Conservation (phyloP, 352 stramenopile genomes). For the Phytophthora pluvialis region DNA sequence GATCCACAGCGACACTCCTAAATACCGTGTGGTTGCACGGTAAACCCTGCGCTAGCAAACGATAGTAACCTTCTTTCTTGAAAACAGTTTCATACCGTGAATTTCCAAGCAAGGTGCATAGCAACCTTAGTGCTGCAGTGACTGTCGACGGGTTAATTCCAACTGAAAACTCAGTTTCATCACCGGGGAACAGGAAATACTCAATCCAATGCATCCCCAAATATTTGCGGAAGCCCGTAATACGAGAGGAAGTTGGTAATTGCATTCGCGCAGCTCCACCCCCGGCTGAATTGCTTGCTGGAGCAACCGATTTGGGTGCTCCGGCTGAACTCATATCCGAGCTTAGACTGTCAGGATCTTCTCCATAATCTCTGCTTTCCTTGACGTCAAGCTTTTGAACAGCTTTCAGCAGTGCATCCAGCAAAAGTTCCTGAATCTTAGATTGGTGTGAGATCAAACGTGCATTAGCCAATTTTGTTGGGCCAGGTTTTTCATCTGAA, state of each 20-base stretch:
- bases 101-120: slow-evolving; percentile 53
- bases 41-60: slow-evolving; percentile 62
- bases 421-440: slow-evolving; percentile 62
- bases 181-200: slow-evolving; percentile 62
- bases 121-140: slow-evolving; percentile 55
- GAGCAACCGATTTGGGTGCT: slow-evolving; percentile 1
- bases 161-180: slow-evolving; percentile 38
- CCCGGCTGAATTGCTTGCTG: slow-evolving; percentile 12
- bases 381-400: slow-evolving; percentile 81
- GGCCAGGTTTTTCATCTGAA: background rate
- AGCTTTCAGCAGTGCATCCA: slow-evolving; percentile 69
- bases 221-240: slow-evolving; percentile 69
- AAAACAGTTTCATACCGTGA: slow-evolving; percentile 61
- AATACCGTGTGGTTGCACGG: slow-evolving; percentile 51
- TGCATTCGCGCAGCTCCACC: slow-evolving; percentile 49
- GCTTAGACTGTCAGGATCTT: slow-evolving; percentile 23
- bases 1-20: slow-evolving; percentile 8
- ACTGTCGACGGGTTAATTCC: slow-evolving; percentile 56
- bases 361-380: slow-evolving; percentile 56
- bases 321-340: slow-evolving; percentile 5
- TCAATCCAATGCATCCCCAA: slow-evolving; percentile 69
- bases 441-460: slow-evolving; percentile 39
- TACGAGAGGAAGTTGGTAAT: slow-evolving; percentile 42
- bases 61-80: slow-evolving; percentile 76
- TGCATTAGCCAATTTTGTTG: slow-evolving; percentile 4